Evolutionary conservation across 768 basidiomycete species (phyloP), one percentile per base, ranked within the genome.

Genomic region (Leucocoprinus leucothites): DNA sequence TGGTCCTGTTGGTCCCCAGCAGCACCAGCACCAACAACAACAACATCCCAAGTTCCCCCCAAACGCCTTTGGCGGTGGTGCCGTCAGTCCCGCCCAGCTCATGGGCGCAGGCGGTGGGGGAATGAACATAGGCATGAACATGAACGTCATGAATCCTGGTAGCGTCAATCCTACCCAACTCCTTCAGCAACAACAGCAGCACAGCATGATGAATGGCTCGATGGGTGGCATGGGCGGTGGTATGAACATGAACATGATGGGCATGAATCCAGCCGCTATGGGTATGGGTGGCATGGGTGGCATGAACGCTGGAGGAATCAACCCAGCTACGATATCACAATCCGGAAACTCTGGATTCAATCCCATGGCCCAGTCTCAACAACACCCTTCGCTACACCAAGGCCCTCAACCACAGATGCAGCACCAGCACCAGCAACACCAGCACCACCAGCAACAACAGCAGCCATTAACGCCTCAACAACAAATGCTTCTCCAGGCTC

Each of bases 341-440:
- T 22, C 45, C 28, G 46, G 47, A 40, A 38, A 55, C 47, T 36
- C 46, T n/a, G 53, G 53, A 16, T 55, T 61, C 28, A 61, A 62
- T 52, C 57, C 57, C 31, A 52, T 48, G 36, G 45, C 36, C 6
- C 53, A 55, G 34, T 55, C 53, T n/a, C 53, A 44, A 42, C 53
- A 44, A 41, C 67, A 59, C 55, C 63, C 35, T 54, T 60, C 48
- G 51, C 69, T 14, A 51, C 56, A 51, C 38, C 66, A 57, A 40
- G 60, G 44, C 21, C 50, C 31, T 26, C 56, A 43, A 48, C 38
- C 42, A 5, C 56, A 36, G 35, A 40, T 45, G 38, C 46, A 47
- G 41, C 60, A 57, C 46, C 58, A 44, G 28, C 31, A n/a, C 11
- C 53, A 55, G n/a, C 57, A 50, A 54, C 53, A 41, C 14, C 57